Evolutionary conservation across 2,329 filamentous ascomycete genomes (phyloP), one percentile per base, ranked within the genome.

Genomic region (Penicillium sp.): DNA sequence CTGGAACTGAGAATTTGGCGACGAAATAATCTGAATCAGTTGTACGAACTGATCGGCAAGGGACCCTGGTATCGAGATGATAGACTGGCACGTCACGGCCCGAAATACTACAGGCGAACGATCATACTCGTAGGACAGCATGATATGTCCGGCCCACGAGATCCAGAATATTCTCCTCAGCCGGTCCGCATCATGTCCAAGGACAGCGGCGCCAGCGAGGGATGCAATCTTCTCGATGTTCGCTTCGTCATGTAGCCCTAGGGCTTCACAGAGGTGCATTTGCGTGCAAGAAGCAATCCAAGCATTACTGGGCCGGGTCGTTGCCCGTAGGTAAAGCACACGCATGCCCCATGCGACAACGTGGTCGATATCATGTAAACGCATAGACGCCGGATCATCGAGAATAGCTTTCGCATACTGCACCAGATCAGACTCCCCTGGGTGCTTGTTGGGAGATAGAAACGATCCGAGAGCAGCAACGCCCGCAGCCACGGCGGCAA

Each of bases 91-190:
- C 14, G 36, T 39, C 16, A 39, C 36, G 16, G 36, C 39, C 27
- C 58, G 39, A 59, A 71, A 71, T 4, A 0, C 0, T 16, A 72
- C 71, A 52, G 70, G n/a, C 10, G 70, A 71, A 35, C 62, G 65
- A 62, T 73, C 70, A 31, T 67, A 66, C 61, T 73, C 71, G 59
- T 73, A 73, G 4, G 68, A 73, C 6, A 73, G 58, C 66, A 73
- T 72, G 11, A 55, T 54, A 58, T 73, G 71, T 7, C 62, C 71
- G 4, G 71, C 69, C 71, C 71, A 73, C 2, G 67, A 64, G 55
- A 73, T 61, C 71, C 70, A 73, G 47, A 73, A 73, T n/a, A 73
- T 73, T 18, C 71, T 50, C 50, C 69, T 65, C 52, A 73, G 60
- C 2, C 70, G 68, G 50, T 73, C 71, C 2, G 62, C 65, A 63